A percentile compares a stretch with the other conserved stretches of the same genome.
phyloP scores from a whole-genome alignment of 2,329 filamentous ascomycete genomes.

The Magnaporthiopsis incrustans region DNA sequence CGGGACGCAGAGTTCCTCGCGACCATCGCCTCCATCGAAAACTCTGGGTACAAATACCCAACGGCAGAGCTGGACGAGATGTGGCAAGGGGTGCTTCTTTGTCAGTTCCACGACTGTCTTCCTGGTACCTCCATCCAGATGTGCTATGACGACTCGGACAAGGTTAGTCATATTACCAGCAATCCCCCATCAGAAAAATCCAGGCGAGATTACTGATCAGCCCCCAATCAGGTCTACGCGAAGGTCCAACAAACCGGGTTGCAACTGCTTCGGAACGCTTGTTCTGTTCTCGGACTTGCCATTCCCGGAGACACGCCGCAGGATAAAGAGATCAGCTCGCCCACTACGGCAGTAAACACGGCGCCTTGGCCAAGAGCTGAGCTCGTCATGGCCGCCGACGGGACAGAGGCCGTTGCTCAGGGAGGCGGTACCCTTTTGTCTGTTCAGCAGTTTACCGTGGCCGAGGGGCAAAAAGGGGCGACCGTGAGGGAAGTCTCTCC shows the following conservation, averaged over 20 bases:
- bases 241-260: conserved; percentile 50
- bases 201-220: conserved; percentile 17
- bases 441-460: background rate
- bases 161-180: conserved; percentile 26
- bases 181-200: background rate
- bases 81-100: conserved; percentile 59
- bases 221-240: conserved; percentile 39
- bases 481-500: conserved; percentile 39
- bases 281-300: conserved; percentile 46
- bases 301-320: conserved; percentile 19
- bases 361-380: conserved; percentile 52
- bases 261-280: conserved; percentile 43
- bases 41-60: conserved; percentile 50
- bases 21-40: conserved; percentile 50
- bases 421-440: conserved; percentile 17
- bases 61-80: conserved; percentile 59
- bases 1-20: conserved; percentile 59
- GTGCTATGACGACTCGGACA: conserved; percentile 61
- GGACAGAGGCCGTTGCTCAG: conserved; percentile 15
- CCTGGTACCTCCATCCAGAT: conserved; percentile 61
- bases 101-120: conserved; percentile 63
- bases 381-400: conserved; percentile 34
- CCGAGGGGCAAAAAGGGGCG: conserved; percentile 21
- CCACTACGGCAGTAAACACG: conserved; percentile 45
- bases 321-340: conserved; percentile 18